Evolutionary conservation across 495 filamentous ascomycete genomes (phyloP), one percentile per base, ranked within the genome.

Genomic region (Symbiotaphrina buchneri): DNA sequence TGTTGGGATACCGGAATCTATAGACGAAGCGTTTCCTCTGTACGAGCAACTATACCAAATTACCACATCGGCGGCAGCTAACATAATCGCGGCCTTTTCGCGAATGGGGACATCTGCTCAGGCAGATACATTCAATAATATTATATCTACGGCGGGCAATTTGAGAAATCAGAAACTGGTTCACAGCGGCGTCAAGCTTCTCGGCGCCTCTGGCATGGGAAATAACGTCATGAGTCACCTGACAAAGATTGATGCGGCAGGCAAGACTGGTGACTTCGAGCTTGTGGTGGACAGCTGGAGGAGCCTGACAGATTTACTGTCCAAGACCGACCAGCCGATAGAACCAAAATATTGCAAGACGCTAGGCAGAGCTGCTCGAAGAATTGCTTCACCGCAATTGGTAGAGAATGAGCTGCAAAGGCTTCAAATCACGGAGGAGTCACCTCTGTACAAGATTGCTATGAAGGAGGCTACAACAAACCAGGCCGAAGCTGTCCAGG

Each of bases 111-210:
- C 46, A 5, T 28, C 13, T 3, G 42, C 48, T 0, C 40, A 24
- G 15, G 17, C 40, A 2, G 28, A 27, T 6, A 50, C 45, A 4
- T 54, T 56, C 40, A 53, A 57, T 30, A 48, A 37, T 11, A 41
- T 58, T 28, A 51, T 58, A 14, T 37, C 41, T 10, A 25, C 47
- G 10, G 43, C 39, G 6, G 54, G 54, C 6, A 44, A 42, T 21
- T 34, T 52, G 0, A 26, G 32, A 15, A 42, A 40, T 3, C 33
- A 37, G 10, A 43, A 52, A 6, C 31, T 55, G 2, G 37, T 55
- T 14, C 36, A 37, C 11, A 33, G 33, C 14, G 47, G 40, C 4
- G 25, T 57, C 2, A 34, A 33, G 20, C 46, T 52, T 28, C 29
- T 49, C 19, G 22, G 36, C 3, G 28, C 34, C 1, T 37, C 47